phyloP scores from a whole-genome alignment of 441 rosid species.

The Bocquillonia castaneifolia region DNA sequence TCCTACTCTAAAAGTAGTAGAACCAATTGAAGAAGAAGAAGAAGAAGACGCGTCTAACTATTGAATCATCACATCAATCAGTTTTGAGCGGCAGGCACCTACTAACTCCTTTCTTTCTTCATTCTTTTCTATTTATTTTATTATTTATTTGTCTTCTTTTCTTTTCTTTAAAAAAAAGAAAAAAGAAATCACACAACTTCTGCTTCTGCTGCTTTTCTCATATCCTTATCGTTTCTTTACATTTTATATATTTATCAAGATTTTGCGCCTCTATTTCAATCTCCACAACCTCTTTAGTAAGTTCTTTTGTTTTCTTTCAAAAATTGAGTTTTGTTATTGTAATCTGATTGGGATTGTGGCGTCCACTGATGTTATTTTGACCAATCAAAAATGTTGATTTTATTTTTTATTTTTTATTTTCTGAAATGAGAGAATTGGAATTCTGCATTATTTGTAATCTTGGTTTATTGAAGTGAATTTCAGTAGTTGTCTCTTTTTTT shows the following conservation, averaged over 20 bases:
- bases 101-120: background rate
- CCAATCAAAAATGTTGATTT: too few species aligned
- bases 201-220: background rate
- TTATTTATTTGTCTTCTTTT: background rate
- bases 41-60: background rate
- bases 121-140: background rate
- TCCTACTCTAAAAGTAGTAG: too few species aligned
- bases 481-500: background rate
- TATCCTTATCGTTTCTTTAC: background rate
- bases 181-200: background rate
- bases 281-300: slow-evolving; percentile 13
- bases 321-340: background rate
- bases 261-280: background rate
- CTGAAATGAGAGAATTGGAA: background rate
- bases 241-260: background rate
- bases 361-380: too few species aligned
- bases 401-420: background rate
- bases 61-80: background rate
- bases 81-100: too few species aligned
- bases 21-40: too few species aligned
- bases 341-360: too few species aligned
- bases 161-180: background rate
- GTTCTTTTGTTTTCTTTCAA: background rate
- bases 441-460: background rate
- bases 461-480: background rate